Percentiles rank a stretch among this genome's conserved stretches.
These are phyloP conservation scores for Candida glucosophila DNA, from an alignment of 1,139 yeast genomes.

Conservation along the genomic window DNA sequence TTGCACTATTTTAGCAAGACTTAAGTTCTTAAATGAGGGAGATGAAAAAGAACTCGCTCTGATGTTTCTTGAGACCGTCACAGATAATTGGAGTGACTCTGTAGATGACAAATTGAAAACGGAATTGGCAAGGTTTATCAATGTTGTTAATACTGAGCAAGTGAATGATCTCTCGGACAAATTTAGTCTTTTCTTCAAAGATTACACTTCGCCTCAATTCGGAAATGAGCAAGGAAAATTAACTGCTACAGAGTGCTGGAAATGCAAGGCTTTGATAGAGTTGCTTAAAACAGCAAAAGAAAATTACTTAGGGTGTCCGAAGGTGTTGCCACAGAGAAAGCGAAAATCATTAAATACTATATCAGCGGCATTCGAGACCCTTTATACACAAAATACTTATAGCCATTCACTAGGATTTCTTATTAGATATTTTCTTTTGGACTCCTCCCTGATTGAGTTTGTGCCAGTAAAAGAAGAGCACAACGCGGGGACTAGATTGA, in stretches of 20 bases:
- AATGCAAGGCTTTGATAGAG: constrained; percentile 28
- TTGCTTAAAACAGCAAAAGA: constrained; percentile 2
- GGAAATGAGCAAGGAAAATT: constrained; percentile 16
- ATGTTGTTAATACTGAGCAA: constrained; percentile 12
- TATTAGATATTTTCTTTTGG: constrained; percentile 32
- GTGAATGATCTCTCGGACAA: constrained; percentile 13
- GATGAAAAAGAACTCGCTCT: constrained; percentile 38
- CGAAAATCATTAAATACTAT: constrained; percentile 1
- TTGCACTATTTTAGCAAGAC: constrained; percentile 44
- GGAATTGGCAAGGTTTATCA: constrained; percentile 24
- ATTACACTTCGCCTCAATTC: constrained; percentile 12
- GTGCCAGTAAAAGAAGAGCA: constrained; percentile 7
- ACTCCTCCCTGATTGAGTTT: constrained; percentile 26
- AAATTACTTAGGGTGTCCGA: background rate
- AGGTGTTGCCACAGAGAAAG: background rate
- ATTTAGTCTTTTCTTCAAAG: constrained; percentile 13
- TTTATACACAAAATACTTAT: constrained; percentile 14
- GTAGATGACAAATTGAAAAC: constrained; percentile 23
- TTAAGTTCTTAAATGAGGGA: constrained; percentile 56
- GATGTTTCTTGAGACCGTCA: constrained; percentile 32
- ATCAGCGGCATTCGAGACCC: constrained; percentile 9
- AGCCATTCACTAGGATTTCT: constrained; percentile 25
- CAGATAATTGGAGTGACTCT: constrained; percentile 14
- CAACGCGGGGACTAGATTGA: constrained; percentile 11
- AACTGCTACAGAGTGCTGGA: constrained; percentile 23